Conservation (phyloP, 257 asterid species). For the Penstemon eatonii region DNA sequence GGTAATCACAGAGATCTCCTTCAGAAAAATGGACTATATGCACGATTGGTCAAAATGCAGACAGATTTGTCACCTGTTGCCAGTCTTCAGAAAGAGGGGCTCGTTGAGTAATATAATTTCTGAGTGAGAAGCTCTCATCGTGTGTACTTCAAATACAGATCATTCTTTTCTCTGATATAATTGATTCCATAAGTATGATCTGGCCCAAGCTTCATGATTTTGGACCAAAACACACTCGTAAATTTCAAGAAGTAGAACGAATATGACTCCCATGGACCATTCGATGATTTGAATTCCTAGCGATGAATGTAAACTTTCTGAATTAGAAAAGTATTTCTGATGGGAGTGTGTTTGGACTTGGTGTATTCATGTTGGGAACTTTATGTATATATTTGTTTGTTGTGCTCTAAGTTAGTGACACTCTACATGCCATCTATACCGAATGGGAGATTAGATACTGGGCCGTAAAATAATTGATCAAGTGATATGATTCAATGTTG, state of each 20-base stretch:
- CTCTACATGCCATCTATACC: too few relatives aligned
- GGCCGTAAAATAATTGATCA: too few relatives aligned
- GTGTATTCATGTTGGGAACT: too few relatives aligned
- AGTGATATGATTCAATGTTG: too few relatives aligned
- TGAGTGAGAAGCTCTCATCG: background rate
- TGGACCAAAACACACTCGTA: background rate
- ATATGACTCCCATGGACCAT: too few relatives aligned
- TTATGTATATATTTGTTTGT: too few relatives aligned
- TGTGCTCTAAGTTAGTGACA: too few relatives aligned
- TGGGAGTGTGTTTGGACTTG: too few relatives aligned
- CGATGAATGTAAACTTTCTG: background rate
- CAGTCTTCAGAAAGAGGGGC: constrained; percentile 18
- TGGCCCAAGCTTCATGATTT: background rate
- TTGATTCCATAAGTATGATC: background rate
- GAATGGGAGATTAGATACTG: too few relatives aligned
- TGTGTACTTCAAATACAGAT: background rate
- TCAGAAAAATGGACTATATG: constrained; percentile 22
- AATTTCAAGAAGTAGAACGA: background rate
- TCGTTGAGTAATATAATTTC: constrained; percentile 16
- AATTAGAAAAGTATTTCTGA: too few relatives aligned
- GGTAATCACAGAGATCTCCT: constrained; percentile 40
- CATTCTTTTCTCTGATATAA: background rate
- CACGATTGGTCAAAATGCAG: constrained; percentile 37
- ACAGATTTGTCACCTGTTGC: constrained; percentile 14
- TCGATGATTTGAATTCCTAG: background rate